Base-by-base conservation (phyloP, 139 green algal species). In the Coelastrella sp. region DNA sequence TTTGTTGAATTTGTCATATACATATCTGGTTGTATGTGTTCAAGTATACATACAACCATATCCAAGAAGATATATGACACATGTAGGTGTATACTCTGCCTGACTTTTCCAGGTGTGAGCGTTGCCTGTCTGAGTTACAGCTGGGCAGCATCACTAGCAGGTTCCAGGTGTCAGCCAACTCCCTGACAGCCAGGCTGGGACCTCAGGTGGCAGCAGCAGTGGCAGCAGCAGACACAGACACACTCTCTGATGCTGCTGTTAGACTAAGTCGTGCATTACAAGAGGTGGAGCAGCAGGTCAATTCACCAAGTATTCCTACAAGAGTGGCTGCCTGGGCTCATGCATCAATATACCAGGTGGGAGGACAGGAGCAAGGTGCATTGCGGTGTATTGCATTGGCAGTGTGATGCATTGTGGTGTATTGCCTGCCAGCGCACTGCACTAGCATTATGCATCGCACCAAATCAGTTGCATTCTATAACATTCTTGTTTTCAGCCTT, bases 31-130 rank as follows among this genome's bases (percentile, higher is more conserved):
- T n/a, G 59, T 9, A 67, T 67, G 21, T 27, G 59, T 27, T 67
- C n/a, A n/a, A n/a, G n/a, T n/a, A n/a, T n/a, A n/a, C n/a, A n/a
- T n/a, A n/a, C n/a, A n/a, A n/a, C n/a, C n/a, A n/a, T n/a, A n/a
- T n/a, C n/a, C n/a, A n/a, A n/a, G n/a, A n/a, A n/a, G n/a, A n/a
- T n/a, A n/a, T n/a, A n/a, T n/a, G n/a, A n/a, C n/a, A n/a, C n/a
- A 67, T 35, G 59, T 32, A 32, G 59, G 7, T 27, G 27, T 15
- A 11, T 21, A 32, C 25, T 27, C 25, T 35, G 59, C 25, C 21
- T 13, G 59, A 32, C 59, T 67, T 21, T n/a, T 15, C n/a, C 45
- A 80, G 72, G 48, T 80, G 72, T 80, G 72, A 80, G 72, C 72
- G 72, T n/a, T 80, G 72, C 27, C 5, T 15, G 3, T 27, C n/a